Percentiles rank a stretch among this genome's conserved stretches.
Evolutionary conservation across 306 rosid species (phyloP).

Genomic region (Astragalus membranaceus): DNA sequence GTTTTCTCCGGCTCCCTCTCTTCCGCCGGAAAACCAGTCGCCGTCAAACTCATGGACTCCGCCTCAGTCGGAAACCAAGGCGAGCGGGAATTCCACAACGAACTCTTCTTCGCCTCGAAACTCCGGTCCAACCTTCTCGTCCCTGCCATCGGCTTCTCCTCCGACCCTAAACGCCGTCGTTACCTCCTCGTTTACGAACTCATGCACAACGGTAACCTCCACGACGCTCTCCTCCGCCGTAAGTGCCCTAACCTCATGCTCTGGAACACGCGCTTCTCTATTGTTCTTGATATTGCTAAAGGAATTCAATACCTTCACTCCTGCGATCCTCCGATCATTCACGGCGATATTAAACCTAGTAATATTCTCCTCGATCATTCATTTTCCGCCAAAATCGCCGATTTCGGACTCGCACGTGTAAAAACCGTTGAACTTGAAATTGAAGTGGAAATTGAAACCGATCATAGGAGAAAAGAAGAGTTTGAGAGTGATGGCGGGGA

Average conservation of each 20-base stretch:
- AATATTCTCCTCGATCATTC: constrained; percentile 53
- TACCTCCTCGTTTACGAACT: constrained; percentile 67
- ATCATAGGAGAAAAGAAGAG: constrained; percentile 28
- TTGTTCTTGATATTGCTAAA: constrained; percentile 47
- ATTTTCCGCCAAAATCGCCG: constrained; percentile 64
- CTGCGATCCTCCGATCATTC: constrained; percentile 66
- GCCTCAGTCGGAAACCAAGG: constrained; percentile 52
- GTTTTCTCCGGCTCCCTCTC: constrained; percentile 61
- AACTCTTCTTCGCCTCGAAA: constrained; percentile 68
- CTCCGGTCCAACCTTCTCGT: constrained; percentile 43
- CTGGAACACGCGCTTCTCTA: constrained; percentile 53
- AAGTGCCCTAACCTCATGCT: constrained; percentile 45
- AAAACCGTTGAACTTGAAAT: constrained; percentile 23
- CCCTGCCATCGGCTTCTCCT: constrained; percentile 63
- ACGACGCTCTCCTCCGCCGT: constrained; percentile 55
- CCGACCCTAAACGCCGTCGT: constrained; percentile 58
- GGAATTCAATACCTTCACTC: constrained; percentile 69
- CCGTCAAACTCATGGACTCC: constrained; percentile 91
- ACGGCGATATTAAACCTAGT: constrained; percentile 88
- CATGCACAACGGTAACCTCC: constrained; percentile 78
- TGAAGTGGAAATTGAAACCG: not conserved
- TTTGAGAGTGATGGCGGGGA: constrained; percentile 61
- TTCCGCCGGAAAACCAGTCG: constrained; percentile 37
- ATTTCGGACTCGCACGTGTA: constrained; percentile 78
- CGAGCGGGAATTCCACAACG: constrained; percentile 95